Conservation (phyloP, 202 grass and related monocot species). For the Dendrocalamus latiflorus region DNA sequence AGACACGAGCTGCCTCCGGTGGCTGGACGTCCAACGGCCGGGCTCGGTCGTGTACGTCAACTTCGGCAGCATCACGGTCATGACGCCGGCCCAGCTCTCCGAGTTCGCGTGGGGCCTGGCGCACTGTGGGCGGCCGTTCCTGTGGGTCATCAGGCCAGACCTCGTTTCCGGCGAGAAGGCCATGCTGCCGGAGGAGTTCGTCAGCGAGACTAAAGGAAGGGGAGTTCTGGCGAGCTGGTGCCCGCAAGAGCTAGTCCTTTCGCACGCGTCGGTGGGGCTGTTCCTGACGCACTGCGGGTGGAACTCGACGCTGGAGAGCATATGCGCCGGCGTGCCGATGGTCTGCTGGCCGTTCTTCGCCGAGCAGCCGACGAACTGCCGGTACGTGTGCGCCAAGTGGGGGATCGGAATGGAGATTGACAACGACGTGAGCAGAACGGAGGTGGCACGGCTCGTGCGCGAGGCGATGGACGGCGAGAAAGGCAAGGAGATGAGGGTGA, state of each 20-base stretch:
- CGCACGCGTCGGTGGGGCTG: conserved; percentile 38
- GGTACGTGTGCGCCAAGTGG: conserved; percentile 51
- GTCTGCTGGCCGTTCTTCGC: conserved; percentile 76
- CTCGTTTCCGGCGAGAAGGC: conserved; percentile 49
- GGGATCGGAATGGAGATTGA: conserved; percentile 60
- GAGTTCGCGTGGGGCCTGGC: conserved; percentile 83
- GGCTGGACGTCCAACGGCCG: conserved; percentile 35
- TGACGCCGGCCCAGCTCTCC: conserved; percentile 35
- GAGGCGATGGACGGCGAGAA: conserved; percentile 57
- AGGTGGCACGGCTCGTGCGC: conserved; percentile 41
- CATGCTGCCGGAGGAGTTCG: conserved; percentile 40
- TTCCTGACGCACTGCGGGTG: conserved; percentile 78
- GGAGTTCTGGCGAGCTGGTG: conserved; percentile 55
- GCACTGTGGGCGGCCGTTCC: conserved; percentile 39
- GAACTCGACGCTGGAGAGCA: conserved; percentile 70
- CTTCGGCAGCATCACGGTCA: conserved; percentile 84
- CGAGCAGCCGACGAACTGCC: conserved; percentile 61
- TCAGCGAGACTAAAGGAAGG: conserved; percentile 29
- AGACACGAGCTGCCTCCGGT: conserved; percentile 45
- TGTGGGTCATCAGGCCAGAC: conserved; percentile 60
- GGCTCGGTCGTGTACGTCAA: conserved; percentile 76
- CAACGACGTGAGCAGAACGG: conserved; percentile 39
- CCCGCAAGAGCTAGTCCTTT: conserved; percentile 51
- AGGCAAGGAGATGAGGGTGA: conserved; percentile 45
- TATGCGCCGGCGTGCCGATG: conserved; percentile 65